Percentiles rank a stretch among this genome's conserved stretches.
Conservation (phyloP, 2,329 filamentous ascomycete species). For the Fusarium xyrophilum region DNA sequence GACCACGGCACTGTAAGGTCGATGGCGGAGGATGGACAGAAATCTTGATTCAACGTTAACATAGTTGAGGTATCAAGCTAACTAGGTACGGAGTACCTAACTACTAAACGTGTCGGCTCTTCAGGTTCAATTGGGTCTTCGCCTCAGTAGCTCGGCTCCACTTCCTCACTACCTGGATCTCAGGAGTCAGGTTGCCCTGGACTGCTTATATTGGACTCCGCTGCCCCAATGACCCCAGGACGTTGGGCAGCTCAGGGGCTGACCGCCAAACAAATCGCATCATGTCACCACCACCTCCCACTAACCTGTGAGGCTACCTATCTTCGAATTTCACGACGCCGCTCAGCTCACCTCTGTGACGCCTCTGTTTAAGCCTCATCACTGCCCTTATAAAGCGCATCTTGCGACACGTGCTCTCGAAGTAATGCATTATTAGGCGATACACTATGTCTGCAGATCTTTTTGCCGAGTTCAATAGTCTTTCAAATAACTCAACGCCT, state of each 20-base stretch:
- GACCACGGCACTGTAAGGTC: conserved; percentile 6
- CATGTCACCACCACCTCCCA: neutral
- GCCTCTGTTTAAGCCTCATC: neutral
- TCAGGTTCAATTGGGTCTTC: conserved; percentile 19
- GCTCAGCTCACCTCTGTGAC: neutral
- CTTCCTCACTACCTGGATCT: conserved; percentile 2
- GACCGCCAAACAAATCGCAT: conserved; percentile 24
- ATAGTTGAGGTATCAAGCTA: neutral
- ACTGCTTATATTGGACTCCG: conserved; percentile 11
- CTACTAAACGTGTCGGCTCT: conserved; percentile 19
- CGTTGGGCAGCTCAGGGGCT: conserved; percentile 22
- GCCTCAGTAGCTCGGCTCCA: conserved; percentile 29
- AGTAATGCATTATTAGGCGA: conserved; percentile 25
- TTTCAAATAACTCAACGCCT: conserved; percentile 49
- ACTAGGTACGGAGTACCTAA: too few species aligned
- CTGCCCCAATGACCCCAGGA: neutral
- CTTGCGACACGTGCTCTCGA: conserved; percentile 10
- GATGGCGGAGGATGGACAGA: conserved; percentile 25
- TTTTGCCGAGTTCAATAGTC: conserved; percentile 67
- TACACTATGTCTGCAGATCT: conserved; percentile 68
- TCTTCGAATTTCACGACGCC: neutral
- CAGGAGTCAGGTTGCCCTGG: neutral
- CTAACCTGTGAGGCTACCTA: neutral
- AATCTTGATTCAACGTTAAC: conserved; percentile 8
- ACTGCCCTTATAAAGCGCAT: neutral